Evolutionary conservation across 352 stramenopile genomes (phyloP), one percentile per base, ranked within the genome.

Genomic region (Globisporangium alternatum): DNA sequence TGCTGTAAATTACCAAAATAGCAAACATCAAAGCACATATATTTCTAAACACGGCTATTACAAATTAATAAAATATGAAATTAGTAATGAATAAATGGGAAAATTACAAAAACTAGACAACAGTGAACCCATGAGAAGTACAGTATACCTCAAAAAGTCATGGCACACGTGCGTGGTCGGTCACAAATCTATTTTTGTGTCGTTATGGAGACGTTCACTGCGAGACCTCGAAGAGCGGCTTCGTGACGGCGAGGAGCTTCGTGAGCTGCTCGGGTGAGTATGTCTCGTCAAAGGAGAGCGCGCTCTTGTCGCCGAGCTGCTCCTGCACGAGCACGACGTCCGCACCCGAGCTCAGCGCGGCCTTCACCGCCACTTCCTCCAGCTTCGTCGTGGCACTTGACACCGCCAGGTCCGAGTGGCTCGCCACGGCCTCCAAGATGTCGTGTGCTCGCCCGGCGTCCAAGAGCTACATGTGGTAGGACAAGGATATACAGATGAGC

Each of bases 241-340:
- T 51, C 0, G 74, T 67, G 31, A 80, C 43, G 15, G 48, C 41
- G 12, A 59, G 25, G 7, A 89, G 59, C 45, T 79, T 53, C 53
- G 77, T 52, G n/a, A 91, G 66, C 49, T 89, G 73, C 28, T 69
- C 39, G 1, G 60, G 13, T 5, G 78, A 75, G 67, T 84, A 88
- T 39, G 35, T 47, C 0, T 69, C 62, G 6, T 52, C 68, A 35
- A 83, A 83, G 7, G 72, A 58, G 17, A 86, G 66, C 31, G 73
- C 61, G 3, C 67, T 75, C 19, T 51, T 48, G 17, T 68, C 68
- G 19, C 72, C 68, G 0, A 89, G 74, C 58, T 91, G 80, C 52
- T 92, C 80, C 58, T 90, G 72, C 21, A 89, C 68, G 21, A 93
- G 66, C 33, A 78, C 71, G 3, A 90, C 70, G 69, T 93, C 79